Evolutionary conservation across 192 early-diverging fungal genomes (phyloP).

Genomic region (Backusella luteola): DNA sequence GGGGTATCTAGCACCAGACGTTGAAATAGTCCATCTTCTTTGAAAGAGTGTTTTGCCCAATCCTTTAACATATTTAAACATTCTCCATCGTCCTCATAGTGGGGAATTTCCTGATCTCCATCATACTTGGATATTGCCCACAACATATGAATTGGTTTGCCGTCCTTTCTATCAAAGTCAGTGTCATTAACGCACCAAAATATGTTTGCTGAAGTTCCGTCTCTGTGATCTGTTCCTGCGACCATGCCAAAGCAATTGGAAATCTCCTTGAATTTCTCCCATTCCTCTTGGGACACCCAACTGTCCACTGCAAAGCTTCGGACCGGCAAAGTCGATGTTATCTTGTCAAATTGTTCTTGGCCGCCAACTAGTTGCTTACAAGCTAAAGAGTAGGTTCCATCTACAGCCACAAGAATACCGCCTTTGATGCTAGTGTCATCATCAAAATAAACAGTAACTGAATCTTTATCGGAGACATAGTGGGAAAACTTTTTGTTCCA

Average conservation of each 20-base stretch:
- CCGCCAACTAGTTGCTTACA: slow-evolving; percentile 13
- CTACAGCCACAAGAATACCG: slow-evolving; percentile 33
- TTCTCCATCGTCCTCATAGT: background rate
- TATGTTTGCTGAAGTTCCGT: background rate
- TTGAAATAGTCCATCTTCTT: background rate
- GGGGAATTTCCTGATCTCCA: background rate
- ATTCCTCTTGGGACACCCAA: slow-evolving; percentile 4
- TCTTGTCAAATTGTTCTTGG: background rate
- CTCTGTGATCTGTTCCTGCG: background rate
- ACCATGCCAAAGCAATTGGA: background rate
- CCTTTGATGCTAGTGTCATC: slow-evolving; percentile 21
- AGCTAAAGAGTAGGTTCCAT: slow-evolving; percentile 31
- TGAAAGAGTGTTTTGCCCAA: background rate
- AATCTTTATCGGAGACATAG: slow-evolving; percentile 11
- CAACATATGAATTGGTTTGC: background rate
- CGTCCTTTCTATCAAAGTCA: background rate
- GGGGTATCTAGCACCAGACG: background rate
- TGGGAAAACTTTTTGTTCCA: slow-evolving; percentile 19
- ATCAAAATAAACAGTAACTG: slow-evolving; percentile 16
- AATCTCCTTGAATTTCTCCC: background rate
- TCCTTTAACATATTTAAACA: background rate
- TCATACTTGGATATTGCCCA: background rate
- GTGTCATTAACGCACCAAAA: background rate
- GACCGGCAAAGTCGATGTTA: background rate
- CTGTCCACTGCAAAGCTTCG: background rate